Evolutionary conservation across 352 stramenopile genomes (phyloP).

Genomic region (Globisporangium rhizosaccharum): DNA sequence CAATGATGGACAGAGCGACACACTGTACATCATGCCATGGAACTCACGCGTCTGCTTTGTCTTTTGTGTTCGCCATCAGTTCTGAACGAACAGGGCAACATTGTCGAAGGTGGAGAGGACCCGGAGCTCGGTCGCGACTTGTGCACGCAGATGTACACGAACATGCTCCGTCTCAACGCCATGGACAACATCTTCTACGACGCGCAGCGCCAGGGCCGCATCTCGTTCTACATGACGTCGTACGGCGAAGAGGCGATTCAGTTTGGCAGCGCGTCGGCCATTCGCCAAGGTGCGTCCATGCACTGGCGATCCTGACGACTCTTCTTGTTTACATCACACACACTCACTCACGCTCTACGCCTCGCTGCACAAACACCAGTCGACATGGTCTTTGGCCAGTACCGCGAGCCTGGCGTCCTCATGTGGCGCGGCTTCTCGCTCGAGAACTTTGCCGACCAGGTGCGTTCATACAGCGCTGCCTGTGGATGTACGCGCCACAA

Average conservation of each 20-base stretch:
- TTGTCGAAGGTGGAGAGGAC: conserved; percentile 66
- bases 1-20: not conserved
- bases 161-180: conserved; percentile 80
- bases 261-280: conserved; percentile 91
- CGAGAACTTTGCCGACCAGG: conserved; percentile 96
- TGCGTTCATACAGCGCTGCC: conserved; percentile 6
- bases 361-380: conserved; percentile 8
- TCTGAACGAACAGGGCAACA: conserved; percentile 77
- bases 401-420: conserved; percentile 95
- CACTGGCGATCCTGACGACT: not conserved
- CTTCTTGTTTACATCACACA: not conserved
- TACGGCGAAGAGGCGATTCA: conserved; percentile 95
- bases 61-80: conserved; percentile 40
- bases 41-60: not conserved
- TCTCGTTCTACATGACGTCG: conserved; percentile 97
- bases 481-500: not conserved
- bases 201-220: conserved; percentile 95
- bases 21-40: conserved; percentile 1
- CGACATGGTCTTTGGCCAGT: conserved; percentile 97
- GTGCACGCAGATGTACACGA: conserved; percentile 84
- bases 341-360: not conserved
- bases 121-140: conserved; percentile 73
- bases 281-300: conserved; percentile 42
- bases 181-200: conserved; percentile 98
- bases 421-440: conserved; percentile 98